Evolutionary conservation across 768 basidiomycete genomes (phyloP), one percentile per base, ranked within the genome.

Genomic region (Podaxis sp.): DNA sequence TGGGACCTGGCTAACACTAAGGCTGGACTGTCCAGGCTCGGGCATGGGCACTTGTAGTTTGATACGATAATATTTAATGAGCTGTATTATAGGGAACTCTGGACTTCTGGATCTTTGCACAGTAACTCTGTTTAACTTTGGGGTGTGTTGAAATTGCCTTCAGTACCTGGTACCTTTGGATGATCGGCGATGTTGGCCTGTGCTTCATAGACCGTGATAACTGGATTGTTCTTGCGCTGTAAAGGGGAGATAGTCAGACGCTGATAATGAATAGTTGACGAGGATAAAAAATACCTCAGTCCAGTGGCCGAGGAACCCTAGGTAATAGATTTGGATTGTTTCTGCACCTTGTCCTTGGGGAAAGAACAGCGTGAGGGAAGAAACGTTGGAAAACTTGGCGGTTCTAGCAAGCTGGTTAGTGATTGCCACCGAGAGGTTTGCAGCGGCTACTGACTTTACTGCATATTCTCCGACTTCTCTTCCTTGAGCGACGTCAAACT

Each of bases 111-210:
- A 44, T 4, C 16, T 18, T 7, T 18, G 18, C 42, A 18, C 18
- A n/a, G 42, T 16, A 44, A 18, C 6, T 16, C 3, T 23, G n/a
- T 36, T 46, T 57, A 57, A 16, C 55, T 61, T 55, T 61, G 59
- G 5, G 84, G 77, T 38, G 77, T 70, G 62, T 73, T 83, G 64
- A 84, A 77, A 62, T 76, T 79, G 7, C 86, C 85, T 37, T 87
- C 86, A 48, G 82, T 87, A n/a, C 92, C 91, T 67, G 85, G 86
- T 51, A 93, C 89, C 74, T 92, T 93, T 62, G 86, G 80, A 65
- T 96, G 95, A 70, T 96, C 95, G 0, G 92, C 90, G 32, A 90
- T 76, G 64, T 93, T 94, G 7, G 95, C 90, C 64, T 90, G 89
- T 0, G 90, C 75, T 72, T 97, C 95, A 66, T 96, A 97, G 11